A percentile compares a stretch with the other conserved stretches of the same genome.
Conservation (phyloP, 345 rosid genomes). For the Lepidium didymum region DNA sequence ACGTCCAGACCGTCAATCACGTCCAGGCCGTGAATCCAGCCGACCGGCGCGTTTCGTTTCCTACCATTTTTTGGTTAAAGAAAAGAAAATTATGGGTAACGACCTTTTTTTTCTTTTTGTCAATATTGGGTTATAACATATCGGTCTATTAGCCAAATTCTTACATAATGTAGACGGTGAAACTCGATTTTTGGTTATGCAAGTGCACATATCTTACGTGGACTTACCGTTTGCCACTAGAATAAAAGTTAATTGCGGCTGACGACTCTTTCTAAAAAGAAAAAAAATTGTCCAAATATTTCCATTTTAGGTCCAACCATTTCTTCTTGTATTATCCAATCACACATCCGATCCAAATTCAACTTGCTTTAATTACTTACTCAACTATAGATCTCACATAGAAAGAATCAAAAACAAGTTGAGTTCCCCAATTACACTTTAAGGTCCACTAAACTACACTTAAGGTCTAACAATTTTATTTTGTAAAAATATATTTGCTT, state of each 20-base stretch:
- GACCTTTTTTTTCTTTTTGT: not conserved
- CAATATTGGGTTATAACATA: no score
- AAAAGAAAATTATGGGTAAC: not conserved
- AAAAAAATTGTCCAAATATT: not conserved
- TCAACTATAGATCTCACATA: not conserved
- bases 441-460: no score
- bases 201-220: no score
- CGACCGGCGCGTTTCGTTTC: constrained; percentile 4
- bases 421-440: not conserved
- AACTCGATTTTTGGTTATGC: no score
- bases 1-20: constrained; percentile 24
- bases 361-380: not conserved
- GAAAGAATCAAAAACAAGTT: not conserved
- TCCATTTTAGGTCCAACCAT: not conserved
- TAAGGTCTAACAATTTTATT: no score
- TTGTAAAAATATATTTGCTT: no score
- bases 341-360: not conserved
- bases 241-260: no score
- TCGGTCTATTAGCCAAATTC: no score
- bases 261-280: not conserved
- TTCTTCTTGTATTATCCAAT: not conserved
- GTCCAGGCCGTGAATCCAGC: constrained; percentile 10
- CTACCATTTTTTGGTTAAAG: not conserved
- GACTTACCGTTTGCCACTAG: no score
- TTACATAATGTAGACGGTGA: no score